A percentile compares a stretch with the other conserved stretches of the same genome.
Conservation (phyloP, 2,329 filamentous ascomycete species). For the Neonectria faginata region DNA sequence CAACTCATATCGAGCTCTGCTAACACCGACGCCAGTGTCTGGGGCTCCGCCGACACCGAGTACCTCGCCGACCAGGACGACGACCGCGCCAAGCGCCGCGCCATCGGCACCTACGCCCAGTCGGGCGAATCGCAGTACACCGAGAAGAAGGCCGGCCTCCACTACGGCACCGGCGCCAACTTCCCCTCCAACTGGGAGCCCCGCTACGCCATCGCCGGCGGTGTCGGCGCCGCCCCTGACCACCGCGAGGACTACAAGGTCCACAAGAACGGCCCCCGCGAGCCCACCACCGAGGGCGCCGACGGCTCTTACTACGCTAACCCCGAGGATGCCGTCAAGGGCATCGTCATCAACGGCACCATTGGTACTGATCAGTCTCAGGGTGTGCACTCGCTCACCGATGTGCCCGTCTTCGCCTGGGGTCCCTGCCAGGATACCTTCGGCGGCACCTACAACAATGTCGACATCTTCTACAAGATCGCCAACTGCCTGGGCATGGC, state of each 20-base stretch:
- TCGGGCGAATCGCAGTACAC: slow-evolving; percentile 84
- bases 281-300: slow-evolving; percentile 66
- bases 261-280: slow-evolving; percentile 72
- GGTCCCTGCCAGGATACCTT: slow-evolving; percentile 85
- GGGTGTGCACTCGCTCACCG: slow-evolving; percentile 82
- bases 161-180: slow-evolving; percentile 78
- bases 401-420: slow-evolving; percentile 81
- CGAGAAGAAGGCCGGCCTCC: slow-evolving; percentile 65
- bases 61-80: slow-evolving; percentile 75
- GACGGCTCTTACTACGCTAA: slow-evolving; percentile 75
- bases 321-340: slow-evolving; percentile 72
- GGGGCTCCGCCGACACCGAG: slow-evolving; percentile 82
- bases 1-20: neutral
- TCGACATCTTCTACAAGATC: slow-evolving; percentile 82
- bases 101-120: slow-evolving; percentile 78
- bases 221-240: slow-evolving; percentile 78
- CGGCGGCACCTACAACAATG: slow-evolving; percentile 75
- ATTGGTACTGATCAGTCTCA: slow-evolving; percentile 71
- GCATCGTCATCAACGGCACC: slow-evolving; percentile 82
- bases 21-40: slow-evolving; percentile 63
- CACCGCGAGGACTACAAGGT: slow-evolving; percentile 81
- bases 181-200: slow-evolving; percentile 90
- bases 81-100: slow-evolving; percentile 79
- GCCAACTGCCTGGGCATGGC: slow-evolving; percentile 73
- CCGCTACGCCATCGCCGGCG: slow-evolving; percentile 81